A percentile compares a stretch with the other conserved stretches of the same genome.
Evolutionary conservation across 225 moss, liverwort and hornwort species (phyloP).

Genomic region (Neckera pumila): DNA sequence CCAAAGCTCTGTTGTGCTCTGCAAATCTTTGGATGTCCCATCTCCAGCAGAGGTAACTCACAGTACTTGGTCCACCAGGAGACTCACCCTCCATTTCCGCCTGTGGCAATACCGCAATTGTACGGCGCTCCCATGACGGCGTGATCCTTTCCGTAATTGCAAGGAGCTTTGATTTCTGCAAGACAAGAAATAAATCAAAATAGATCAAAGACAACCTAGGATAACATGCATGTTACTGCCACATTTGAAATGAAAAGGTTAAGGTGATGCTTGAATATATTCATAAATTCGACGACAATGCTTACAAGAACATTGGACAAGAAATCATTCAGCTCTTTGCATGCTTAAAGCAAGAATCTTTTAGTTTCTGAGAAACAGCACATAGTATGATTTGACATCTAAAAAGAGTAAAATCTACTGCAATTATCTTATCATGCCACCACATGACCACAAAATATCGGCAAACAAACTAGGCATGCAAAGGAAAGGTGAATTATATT

Average conservation of each 20-base stretch:
- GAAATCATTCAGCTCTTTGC: not conserved
- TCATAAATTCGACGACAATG: not conserved
- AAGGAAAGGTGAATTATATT: not conserved
- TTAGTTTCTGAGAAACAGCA: not conserved
- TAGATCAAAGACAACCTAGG: not conserved
- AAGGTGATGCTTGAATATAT: not conserved
- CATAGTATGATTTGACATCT: not conserved
- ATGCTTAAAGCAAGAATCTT: not conserved
- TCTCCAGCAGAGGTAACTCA: conserved; percentile 21
- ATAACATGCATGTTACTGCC: not conserved
- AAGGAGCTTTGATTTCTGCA: conserved; percentile 88
- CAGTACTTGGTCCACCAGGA: conserved; percentile 27
- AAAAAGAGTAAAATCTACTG: not conserved
- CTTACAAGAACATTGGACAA: not conserved
- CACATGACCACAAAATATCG: not conserved
- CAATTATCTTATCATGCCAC: not conserved
- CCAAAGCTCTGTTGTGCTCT: conserved; percentile 63
- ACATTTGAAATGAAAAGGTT: not conserved
- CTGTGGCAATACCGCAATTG: conserved; percentile 1
- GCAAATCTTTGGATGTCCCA: conserved; percentile 38
- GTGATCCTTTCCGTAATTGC: conserved; percentile 54
- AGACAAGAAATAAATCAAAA: not conserved
- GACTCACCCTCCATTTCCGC: conserved; percentile 51
- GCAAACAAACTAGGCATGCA: not conserved
- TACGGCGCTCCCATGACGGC: conserved; percentile 70